phyloP scores from a whole-genome alignment of 768 basidiomycete species.

The Tulasnella sp. region DNA sequence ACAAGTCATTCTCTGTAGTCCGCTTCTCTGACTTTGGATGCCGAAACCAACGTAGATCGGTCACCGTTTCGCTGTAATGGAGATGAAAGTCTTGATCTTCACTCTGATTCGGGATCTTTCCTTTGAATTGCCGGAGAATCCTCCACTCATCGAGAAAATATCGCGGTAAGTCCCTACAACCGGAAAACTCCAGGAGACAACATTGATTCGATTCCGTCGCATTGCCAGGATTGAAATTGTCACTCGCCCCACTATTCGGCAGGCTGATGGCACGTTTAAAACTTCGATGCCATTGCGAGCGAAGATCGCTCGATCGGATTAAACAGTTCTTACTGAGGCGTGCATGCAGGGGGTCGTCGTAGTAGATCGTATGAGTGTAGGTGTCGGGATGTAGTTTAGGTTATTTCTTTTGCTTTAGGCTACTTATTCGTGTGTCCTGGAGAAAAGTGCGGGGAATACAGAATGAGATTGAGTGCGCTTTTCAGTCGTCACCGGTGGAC shows the following conservation, averaged over 20 bases:
- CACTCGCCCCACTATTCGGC: not conserved
- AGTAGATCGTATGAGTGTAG: not conserved
- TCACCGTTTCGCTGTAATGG: constrained; percentile 15
- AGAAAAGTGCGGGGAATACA: too few species aligned
- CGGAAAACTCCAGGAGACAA: too few species aligned
- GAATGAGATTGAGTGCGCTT: too few species aligned
- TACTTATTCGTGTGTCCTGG: too few species aligned
- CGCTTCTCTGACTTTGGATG: not conserved
- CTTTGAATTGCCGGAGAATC: constrained; percentile 47
- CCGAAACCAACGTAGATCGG: not conserved
- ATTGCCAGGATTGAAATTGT: not conserved
- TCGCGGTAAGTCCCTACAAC: constrained; percentile 5
- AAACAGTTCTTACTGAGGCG: not conserved
- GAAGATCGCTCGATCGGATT: not conserved
- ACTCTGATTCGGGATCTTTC: constrained; percentile 45
- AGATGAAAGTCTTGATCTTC: constrained; percentile 41
- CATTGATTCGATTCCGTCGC: not conserved
- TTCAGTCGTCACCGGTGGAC: too few species aligned
- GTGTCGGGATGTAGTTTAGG: too few species aligned
- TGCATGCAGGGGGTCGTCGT: not conserved
- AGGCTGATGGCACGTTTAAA: not conserved
- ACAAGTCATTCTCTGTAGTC: constrained; percentile 39
- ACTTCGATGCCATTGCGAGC: not conserved
- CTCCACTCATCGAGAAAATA: constrained; percentile 32
- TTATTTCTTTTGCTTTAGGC: too few species aligned